A percentile compares a stretch with the other conserved stretches of the same genome.
phyloP scores from a whole-genome alignment of 2,329 filamentous ascomycete species.

The Penicillium sp. region DNA sequence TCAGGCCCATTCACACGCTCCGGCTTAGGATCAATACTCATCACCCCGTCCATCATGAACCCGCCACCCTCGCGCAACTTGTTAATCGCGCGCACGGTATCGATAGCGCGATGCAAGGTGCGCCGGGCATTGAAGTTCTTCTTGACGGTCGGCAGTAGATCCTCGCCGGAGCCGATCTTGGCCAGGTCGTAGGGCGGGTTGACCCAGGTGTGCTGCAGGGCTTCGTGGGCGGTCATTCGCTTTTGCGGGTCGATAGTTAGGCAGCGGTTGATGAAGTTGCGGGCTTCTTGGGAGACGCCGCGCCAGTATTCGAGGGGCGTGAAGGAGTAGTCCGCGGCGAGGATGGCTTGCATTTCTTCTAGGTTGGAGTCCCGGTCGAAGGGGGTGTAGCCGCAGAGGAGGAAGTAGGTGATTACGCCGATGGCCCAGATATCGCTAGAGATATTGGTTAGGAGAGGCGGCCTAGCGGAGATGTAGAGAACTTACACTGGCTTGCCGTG shows the following conservation, averaged over 20 bases:
- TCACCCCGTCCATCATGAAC: slow-evolving; percentile 67
- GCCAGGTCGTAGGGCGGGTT: slow-evolving; percentile 59
- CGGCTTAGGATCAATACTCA: slow-evolving; percentile 62
- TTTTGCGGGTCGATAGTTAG: slow-evolving; percentile 85
- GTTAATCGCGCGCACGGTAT: slow-evolving; percentile 72
- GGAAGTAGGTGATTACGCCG: slow-evolving; percentile 97
- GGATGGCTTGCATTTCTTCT: slow-evolving; percentile 99
- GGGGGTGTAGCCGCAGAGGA: slow-evolving; percentile 96
- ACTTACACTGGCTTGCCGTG: slow-evolving; percentile 91
- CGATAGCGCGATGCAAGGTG: slow-evolving; percentile 70
- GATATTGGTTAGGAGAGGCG: background rate
- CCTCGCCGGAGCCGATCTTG: slow-evolving; percentile 51
- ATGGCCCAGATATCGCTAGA: slow-evolving; percentile 90
- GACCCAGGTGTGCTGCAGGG: slow-evolving; percentile 69
- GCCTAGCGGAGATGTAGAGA: background rate
- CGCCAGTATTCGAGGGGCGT: slow-evolving; percentile 96
- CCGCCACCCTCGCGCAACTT: slow-evolving; percentile 67
- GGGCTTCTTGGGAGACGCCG: slow-evolving; percentile 81
- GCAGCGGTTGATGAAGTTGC: slow-evolving; percentile 91
- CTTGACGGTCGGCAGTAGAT: slow-evolving; percentile 69
- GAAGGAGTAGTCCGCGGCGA: slow-evolving; percentile 95
- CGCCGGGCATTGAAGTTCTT: slow-evolving; percentile 73
- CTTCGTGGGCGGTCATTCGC: slow-evolving; percentile 89
- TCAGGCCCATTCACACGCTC: slow-evolving; percentile 53
- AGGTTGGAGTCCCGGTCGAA: slow-evolving; percentile 97